Conservation (phyloP, 129 eudicot genomes). For the carrot (Daucus carota) region DNA sequence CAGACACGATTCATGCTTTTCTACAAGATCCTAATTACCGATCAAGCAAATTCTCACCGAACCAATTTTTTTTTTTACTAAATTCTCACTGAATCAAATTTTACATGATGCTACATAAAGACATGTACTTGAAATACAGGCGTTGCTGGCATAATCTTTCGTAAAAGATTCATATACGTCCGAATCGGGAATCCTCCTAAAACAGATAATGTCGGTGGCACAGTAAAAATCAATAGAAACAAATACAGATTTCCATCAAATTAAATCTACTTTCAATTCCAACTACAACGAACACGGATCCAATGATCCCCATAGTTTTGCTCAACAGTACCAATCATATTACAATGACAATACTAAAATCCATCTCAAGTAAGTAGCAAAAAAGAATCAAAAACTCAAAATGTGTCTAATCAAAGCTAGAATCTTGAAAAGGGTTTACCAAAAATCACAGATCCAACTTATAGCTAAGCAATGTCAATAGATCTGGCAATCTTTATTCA, state of each 20-base stretch:
- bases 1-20: background rate
- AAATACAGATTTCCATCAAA: background rate
- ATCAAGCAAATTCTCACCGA: background rate
- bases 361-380: background rate
- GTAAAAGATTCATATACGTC: background rate
- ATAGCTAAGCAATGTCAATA: background rate
- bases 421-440: background rate
- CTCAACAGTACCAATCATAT: background rate
- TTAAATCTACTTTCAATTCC: background rate
- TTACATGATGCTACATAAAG: background rate
- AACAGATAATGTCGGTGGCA: background rate
- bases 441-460: background rate
- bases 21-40: background rate
- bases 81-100: background rate
- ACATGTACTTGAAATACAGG: background rate
- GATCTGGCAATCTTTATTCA: background rate
- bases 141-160: background rate
- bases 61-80: too few species aligned
- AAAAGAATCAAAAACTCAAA: background rate
- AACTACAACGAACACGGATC: background rate
- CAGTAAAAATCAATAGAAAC: background rate
- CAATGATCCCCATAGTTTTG: background rate
- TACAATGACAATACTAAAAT: background rate
- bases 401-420: background rate
- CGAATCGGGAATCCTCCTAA: background rate